Percentiles rank a stretch among this genome's conserved stretches.
Evolutionary conservation across 768 basidiomycete genomes (phyloP).

Genomic region (Suillus sp.): DNA sequence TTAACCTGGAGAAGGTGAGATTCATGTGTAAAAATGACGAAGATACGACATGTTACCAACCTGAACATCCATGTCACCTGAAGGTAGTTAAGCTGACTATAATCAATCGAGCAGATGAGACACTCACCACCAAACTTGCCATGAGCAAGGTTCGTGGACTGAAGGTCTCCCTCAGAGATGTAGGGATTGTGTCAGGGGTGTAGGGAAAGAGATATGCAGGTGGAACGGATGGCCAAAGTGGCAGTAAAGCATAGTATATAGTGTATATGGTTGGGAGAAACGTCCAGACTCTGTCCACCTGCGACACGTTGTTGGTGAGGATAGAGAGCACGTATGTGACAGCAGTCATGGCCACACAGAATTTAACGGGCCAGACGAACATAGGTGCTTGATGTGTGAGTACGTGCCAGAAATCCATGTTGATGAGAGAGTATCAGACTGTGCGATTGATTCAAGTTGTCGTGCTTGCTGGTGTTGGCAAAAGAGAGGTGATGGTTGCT

Average conservation of each 20-base stretch:
- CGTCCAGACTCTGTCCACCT: slow-evolving; percentile 84
- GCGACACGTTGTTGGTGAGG: slow-evolving; percentile 77
- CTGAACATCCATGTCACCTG: slow-evolving; percentile 63
- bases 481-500: not conserved
- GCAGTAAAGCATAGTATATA: slow-evolving; percentile 78
- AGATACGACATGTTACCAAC: slow-evolving; percentile 32
- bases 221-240: slow-evolving; percentile 48
- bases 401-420: slow-evolving; percentile 19
- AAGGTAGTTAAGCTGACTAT: slow-evolving; percentile 4
- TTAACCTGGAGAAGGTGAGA: slow-evolving; percentile 44
- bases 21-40: slow-evolving; percentile 3
- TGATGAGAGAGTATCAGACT: not conserved
- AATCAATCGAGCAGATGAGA: not conserved
- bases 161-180: slow-evolving; percentile 41
- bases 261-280: slow-evolving; percentile 83
- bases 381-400: slow-evolving; percentile 31
- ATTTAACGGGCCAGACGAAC: slow-evolving; percentile 63
- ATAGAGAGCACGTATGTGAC: slow-evolving; percentile 61
- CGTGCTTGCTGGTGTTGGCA: not conserved
- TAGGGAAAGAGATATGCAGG: slow-evolving; percentile 51
- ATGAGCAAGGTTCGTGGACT: slow-evolving; percentile 79
- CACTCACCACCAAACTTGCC: slow-evolving; percentile 61
- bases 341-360: slow-evolving; percentile 52
- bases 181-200: slow-evolving; percentile 48
- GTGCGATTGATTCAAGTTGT: not conserved